phyloP scores from a whole-genome alignment of 129 eudicot genomes.

The Lonicera japonica region DNA sequence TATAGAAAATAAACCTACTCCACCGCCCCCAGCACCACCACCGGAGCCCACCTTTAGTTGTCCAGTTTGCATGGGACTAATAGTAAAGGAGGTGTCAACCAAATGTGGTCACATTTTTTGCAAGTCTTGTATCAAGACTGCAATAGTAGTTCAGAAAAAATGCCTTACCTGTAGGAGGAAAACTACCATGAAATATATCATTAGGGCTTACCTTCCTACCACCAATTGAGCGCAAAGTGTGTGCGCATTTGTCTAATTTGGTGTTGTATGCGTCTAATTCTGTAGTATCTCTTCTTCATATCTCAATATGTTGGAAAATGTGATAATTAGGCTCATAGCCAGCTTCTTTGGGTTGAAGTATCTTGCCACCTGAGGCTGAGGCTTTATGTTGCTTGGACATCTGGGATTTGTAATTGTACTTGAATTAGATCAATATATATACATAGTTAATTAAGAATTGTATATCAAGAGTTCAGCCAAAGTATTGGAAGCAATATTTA shows the following conservation, averaged over 20 bases:
- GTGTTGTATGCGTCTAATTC: not conserved
- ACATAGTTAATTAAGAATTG: not conserved
- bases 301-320: not conserved
- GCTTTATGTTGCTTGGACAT: not conserved
- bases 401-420: not conserved
- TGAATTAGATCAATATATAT: not conserved
- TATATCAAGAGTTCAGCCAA: too few relatives aligned
- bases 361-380: not conserved
- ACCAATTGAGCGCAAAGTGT: slow-evolving; percentile 38
- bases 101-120: slow-evolving; percentile 93
- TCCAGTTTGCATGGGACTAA: slow-evolving; percentile 81
- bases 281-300: not conserved
- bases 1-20: not conserved
- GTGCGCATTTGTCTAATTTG: not conserved
- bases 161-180: slow-evolving; percentile 89
- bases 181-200: slow-evolving; percentile 44
- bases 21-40: slow-evolving; percentile 62
- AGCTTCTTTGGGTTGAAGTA: not conserved
- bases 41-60: slow-evolving; percentile 69
- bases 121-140: slow-evolving; percentile 61
- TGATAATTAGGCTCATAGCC: not conserved
- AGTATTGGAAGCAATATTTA: too few relatives aligned
- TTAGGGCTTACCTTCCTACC: slow-evolving; percentile 76
- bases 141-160: slow-evolving; percentile 54
- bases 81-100: slow-evolving; percentile 81